Percentiles rank a stretch among this genome's conserved stretches.
phyloP scores from a whole-genome alignment of 1,139 yeast genomes.

The Taphrina flavorubra region DNA sequence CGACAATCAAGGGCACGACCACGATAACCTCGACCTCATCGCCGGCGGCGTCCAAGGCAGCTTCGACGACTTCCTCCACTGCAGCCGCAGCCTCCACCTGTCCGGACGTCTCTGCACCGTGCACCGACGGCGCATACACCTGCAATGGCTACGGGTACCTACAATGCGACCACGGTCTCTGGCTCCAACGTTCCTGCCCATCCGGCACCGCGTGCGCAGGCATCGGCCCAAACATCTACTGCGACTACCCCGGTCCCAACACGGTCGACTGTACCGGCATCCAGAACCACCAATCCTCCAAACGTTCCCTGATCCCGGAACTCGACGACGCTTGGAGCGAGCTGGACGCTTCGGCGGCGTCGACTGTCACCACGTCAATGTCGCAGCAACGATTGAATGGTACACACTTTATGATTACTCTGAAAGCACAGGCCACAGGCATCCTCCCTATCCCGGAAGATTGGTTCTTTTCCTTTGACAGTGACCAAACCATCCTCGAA shows the following conservation, averaged over 20 bases:
- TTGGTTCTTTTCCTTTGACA: slow-evolving; percentile 44
- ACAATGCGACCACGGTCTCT: slow-evolving; percentile 61
- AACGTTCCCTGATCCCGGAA: slow-evolving; percentile 12
- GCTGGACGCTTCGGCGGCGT: slow-evolving; percentile 9
- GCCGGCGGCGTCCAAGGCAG: slow-evolving; percentile 34
- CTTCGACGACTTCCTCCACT: slow-evolving; percentile 38
- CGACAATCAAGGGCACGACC: slow-evolving; percentile 40
- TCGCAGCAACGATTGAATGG: slow-evolving; percentile 42
- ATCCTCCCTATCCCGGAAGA: slow-evolving; percentile 44
- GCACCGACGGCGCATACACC: slow-evolving; percentile 59
- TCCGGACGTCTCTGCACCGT: slow-evolving; percentile 47
- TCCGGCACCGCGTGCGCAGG: slow-evolving; percentile 62
- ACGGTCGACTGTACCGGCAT: slow-evolving; percentile 36
- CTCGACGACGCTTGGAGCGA: slow-evolving; percentile 11
- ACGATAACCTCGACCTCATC: slow-evolving; percentile 25
- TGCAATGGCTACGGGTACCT: slow-evolving; percentile 62
- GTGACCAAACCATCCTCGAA: slow-evolving; percentile 28
- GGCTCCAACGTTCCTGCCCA: slow-evolving; percentile 64
- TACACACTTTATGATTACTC: slow-evolving; percentile 43
- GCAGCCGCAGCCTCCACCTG: slow-evolving; percentile 34
- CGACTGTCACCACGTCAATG: slow-evolving; percentile 39
- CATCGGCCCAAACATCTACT: slow-evolving; percentile 41
- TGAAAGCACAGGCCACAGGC: slow-evolving; percentile 44
- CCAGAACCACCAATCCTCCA: slow-evolving; percentile 29
- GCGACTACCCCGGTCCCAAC: slow-evolving; percentile 45